Evolutionary conservation across 106 monocot species (phyloP), one percentile per base, ranked within the genome.

Genomic region (Hemerocallis citrina): DNA sequence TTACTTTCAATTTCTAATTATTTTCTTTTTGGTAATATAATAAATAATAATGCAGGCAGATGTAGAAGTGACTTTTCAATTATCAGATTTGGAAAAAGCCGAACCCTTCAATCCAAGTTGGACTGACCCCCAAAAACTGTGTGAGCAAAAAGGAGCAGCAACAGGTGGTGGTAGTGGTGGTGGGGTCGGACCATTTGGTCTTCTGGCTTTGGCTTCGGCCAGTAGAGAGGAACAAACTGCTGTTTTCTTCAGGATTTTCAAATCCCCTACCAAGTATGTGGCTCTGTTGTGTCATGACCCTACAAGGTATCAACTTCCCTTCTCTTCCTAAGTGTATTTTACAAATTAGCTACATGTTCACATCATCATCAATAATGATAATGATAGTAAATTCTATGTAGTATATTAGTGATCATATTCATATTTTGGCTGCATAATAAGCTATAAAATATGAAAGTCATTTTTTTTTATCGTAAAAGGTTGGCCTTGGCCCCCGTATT

Each of bases 161-260:
- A 27, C 27, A 0, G 14, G 3, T 3, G 37, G 37, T 38, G n/a
- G n/a, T 17, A 27, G 24, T 0, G 14, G 3, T 3, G 57, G 34
- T 57, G 59, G 59, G 39, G 34, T 60, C 15, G 63, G 63, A 10
- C 59, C 59, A 15, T 60, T 60, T 60, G 59, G 59, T 36, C 59
- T 60, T 27, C 20, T 60, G 9, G 5, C 27, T 7, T 16, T 60
- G 0, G 49, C 77, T 28, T 55, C 61, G 3, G 37, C 19, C 2
- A 35, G 56, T 36, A 31, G 27, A n/a, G 54, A 55, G 38, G 72
- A 78, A 27, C 22, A 62, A 16, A 78, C 78, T 24, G 54, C 72
- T 48, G 63, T 78, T 5, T 78, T 66, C 49, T 78, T 78, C 62
- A 72, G 48, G 17, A 25, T 78, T 17, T 78, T 48, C 68, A 78